Percentiles rank a stretch among this genome's conserved stretches.
phyloP scores from a whole-genome alignment of 1,139 yeast species.

The Pichia sp. region DNA sequence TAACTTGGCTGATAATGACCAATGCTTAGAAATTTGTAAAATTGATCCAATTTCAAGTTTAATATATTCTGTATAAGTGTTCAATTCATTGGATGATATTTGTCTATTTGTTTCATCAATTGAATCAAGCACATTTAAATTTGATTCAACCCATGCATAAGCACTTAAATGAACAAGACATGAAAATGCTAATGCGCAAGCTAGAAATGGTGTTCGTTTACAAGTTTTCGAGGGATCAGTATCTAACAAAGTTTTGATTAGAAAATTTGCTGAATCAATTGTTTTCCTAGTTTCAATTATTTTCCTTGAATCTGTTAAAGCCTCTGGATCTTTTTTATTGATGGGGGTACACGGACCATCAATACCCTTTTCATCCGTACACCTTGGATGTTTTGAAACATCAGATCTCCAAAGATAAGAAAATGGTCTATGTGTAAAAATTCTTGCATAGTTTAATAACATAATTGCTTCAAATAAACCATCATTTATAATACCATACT shows the following conservation, averaged over 20 bases:
- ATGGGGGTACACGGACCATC: slow-evolving; percentile 20
- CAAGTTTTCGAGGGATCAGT: slow-evolving; percentile 38
- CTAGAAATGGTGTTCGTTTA: slow-evolving; percentile 42
- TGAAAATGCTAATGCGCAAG: slow-evolving; percentile 46
- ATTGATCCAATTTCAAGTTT: slow-evolving; percentile 42
- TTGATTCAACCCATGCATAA: slow-evolving; percentile 41
- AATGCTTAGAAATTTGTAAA: slow-evolving; percentile 41
- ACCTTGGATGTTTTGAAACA: slow-evolving; percentile 37
- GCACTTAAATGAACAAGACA: slow-evolving; percentile 45
- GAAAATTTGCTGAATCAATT: slow-evolving; percentile 44
- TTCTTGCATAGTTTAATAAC: slow-evolving; percentile 42
- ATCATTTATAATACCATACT: slow-evolving; percentile 40
- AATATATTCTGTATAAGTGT: slow-evolving; percentile 40
- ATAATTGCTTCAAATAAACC: slow-evolving; percentile 45
- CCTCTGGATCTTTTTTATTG: slow-evolving; percentile 24
- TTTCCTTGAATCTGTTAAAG: slow-evolving; percentile 34
- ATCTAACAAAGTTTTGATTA: slow-evolving; percentile 40
- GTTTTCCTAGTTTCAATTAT: slow-evolving; percentile 46
- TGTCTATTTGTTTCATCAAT: slow-evolving; percentile 14
- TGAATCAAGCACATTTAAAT: slow-evolving; percentile 13
- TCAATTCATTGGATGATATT: slow-evolving; percentile 33
- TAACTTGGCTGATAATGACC: slow-evolving; percentile 43
- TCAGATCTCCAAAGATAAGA: slow-evolving; percentile 46
- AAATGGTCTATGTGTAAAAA: slow-evolving; percentile 46
- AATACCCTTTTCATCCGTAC: slow-evolving; percentile 29